Evolutionary conservation across 495 filamentous ascomycete genomes (phyloP), one percentile per base, ranked within the genome.

Genomic region (Penicillium turbatum): DNA sequence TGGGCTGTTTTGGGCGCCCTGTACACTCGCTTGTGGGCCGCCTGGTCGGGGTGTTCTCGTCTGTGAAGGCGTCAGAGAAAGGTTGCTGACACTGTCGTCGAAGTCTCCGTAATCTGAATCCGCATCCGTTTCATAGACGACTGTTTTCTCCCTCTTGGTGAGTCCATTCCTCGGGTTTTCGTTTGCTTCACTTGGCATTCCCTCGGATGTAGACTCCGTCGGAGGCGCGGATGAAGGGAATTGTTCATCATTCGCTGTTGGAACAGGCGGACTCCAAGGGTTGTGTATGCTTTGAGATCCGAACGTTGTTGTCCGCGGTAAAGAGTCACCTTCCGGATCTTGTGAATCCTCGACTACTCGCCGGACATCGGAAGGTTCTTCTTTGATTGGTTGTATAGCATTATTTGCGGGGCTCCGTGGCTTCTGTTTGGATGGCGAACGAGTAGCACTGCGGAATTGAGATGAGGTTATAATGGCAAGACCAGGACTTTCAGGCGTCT

Each of bases 71-170:
- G 56, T 60, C 30, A 44, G 37, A 21, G 53, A 40, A 24, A 27
- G 48, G n/a, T 43, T 34, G 19, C 55, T 49, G 11, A 48, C 45
- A 16, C 39, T 29, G 12, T 66, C 56, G 17, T 71, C 63, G 15
- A 48, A 55, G 8, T 72, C 72, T 13, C 59, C 65, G 37, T 71
- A 64, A 11, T 75, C 71, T 12, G 66, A 61, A 10, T 76, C 74
- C 1, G 65, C 74, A 55, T 77, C 74, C 1, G 74, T 77, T 44
- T 76, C 74, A 54, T 76, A 76, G 8, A 77, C 55, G 11, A 77
- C 68, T 1, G 64, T 73, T 37, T 66, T 65, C 27, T 70, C 59
- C 9, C 55, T 59, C 35, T 62, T 61, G 6, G 40, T 48, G 2
- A 26, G 51, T 39, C 46, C 38, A 26, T 32, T 15, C 36, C 27